Evolutionary conservation across 2,329 filamentous ascomycete genomes (phyloP).

Genomic region (Apiospora aurea): DNA sequence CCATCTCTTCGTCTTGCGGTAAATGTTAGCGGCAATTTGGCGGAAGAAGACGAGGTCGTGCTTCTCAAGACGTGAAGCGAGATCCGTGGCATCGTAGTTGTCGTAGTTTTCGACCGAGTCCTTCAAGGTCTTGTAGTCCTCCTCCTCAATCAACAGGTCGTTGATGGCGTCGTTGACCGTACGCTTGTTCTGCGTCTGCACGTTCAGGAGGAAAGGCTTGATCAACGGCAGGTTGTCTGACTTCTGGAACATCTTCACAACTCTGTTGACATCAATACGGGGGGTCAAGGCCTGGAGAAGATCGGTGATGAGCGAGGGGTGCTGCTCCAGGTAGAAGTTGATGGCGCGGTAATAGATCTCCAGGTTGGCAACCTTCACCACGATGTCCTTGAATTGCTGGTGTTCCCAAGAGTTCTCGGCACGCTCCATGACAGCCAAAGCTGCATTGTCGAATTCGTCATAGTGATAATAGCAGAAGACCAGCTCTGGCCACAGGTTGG

Average conservation of each 20-base stretch:
- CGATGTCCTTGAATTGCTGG: slow-evolving; percentile 98
- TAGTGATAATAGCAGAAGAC: slow-evolving; percentile 99
- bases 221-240: slow-evolving; percentile 98
- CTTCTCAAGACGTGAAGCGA: slow-evolving; percentile 92
- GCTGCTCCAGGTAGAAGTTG: slow-evolving; percentile 97
- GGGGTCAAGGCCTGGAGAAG: slow-evolving; percentile 90
- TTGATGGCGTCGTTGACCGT: slow-evolving; percentile 98
- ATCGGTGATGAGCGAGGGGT: slow-evolving; percentile 94
- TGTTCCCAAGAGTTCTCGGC: slow-evolving; percentile 99
- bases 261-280: slow-evolving; percentile 95
- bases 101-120: slow-evolving; percentile 99
- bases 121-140: slow-evolving; percentile 97
- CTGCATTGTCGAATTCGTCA: slow-evolving; percentile 97
- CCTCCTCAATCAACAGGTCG: slow-evolving; percentile 95
- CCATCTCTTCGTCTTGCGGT: slow-evolving; percentile 99
- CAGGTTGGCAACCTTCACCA: slow-evolving; percentile 96
- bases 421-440: slow-evolving; percentile 96
- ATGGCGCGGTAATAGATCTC: slow-evolving; percentile 99
- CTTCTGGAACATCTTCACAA: slow-evolving; percentile 99
- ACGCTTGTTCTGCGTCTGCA: slow-evolving; percentile 97
- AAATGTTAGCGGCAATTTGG: slow-evolving; percentile 97
- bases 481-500: slow-evolving; percentile 95
- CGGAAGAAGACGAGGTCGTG: slow-evolving; percentile 99
- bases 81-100: slow-evolving; percentile 95
- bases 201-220: slow-evolving; percentile 97